Evolutionary conservation across 2,329 filamentous ascomycete species (phyloP), one percentile per base, ranked within the genome.

Genomic region (Aspergillus sp.): DNA sequence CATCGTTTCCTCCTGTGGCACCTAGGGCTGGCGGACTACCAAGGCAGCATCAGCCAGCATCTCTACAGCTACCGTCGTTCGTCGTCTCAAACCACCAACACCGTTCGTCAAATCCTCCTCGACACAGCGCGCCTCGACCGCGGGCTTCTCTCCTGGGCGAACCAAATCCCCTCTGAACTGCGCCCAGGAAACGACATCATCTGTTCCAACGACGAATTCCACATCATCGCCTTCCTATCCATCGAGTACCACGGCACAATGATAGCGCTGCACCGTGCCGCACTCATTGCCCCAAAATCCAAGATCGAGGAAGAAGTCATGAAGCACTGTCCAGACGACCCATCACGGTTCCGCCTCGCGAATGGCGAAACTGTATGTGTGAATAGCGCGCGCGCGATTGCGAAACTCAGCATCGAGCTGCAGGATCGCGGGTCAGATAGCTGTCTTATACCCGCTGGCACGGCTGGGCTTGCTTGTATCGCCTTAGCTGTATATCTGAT

Each of bases 231-330:
- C 3, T 58, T 57, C 21, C 3, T 62, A 6, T 60, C 60, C 9
- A 62, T 62, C 3, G 52, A 61, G 19, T 62, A 61, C 14, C 60
- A 62, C 21, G 56, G 35, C 14, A 43, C 58, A 2, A 31, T 62
- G 50, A 62, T 62, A 17, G 56, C 60, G 2, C 47, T 62, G 3
- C 60, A 62, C 19, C 60, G 60, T 4, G 60, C 60, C 0, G 60
- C 60, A 4, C 35, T 62, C 3, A 62, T 62, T 6, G 60, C 60
- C 2, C 60, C 60, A 12, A 52, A 31, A 7, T 21, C 41, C 11
- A 61, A 17, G 12, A 58, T 62, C 23, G 58, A 59, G 11, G 52
- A 33, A 5, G 60, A 62, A 37, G 56, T 62, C 1, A 43, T 21
- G 6, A 53, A 39, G 3, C 53, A 57, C 15, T 58, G 58, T 25